Base-by-base conservation (phyloP, 805 yeast species). In the Wickerhamiella sergipiensis region DNA sequence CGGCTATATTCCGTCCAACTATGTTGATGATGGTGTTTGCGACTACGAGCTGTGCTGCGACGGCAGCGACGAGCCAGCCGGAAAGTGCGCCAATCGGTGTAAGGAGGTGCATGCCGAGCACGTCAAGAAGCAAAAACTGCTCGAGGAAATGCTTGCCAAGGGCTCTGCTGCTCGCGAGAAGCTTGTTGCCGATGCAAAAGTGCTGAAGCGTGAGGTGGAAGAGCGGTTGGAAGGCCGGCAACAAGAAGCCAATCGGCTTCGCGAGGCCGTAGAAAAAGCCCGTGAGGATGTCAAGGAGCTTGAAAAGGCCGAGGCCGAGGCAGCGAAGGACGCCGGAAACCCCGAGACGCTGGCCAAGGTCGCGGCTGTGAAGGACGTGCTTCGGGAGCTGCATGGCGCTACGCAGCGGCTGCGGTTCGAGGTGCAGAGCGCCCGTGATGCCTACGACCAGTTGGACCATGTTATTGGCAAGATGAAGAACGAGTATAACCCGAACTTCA, bases 1-100 rank as follows among this genome's bases (percentile, higher is more conserved):
- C 0, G 71, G 72, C 9, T 76, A 71, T 55, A 74, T 92, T 13
- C 82, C 87, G 5, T 73, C 80, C 7, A 77, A 71, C 59, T 75
- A 80, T 52, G 84, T 92, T 17, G 79, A 82, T 59, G 98, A 92
- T 66, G 97, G 97, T 0, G 80, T 82, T 2, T 92, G 98, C 68
- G 98, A 92, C 63, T 85, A 83, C 63, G 83, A 80, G 18, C 50
- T 73, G 10, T 92, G 98, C 66, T 92, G 98, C 67, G 98, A 92
- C 67, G 97, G 98, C 8, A 76, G 87, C 1, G 98, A 92, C 66
- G 98, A 92, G 53, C 52, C 64, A 64, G 48, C 59, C 2, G 64
- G 64, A 3, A n/a, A 57, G 24, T 87, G 95, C 63, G 75, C 77
- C 4, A 70, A 77, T 56, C 70, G 66, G 39, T 84, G 92, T 61